Conservation (phyloP, 129 eudicot genomes). For the Flaveria sonorensis region DNA sequence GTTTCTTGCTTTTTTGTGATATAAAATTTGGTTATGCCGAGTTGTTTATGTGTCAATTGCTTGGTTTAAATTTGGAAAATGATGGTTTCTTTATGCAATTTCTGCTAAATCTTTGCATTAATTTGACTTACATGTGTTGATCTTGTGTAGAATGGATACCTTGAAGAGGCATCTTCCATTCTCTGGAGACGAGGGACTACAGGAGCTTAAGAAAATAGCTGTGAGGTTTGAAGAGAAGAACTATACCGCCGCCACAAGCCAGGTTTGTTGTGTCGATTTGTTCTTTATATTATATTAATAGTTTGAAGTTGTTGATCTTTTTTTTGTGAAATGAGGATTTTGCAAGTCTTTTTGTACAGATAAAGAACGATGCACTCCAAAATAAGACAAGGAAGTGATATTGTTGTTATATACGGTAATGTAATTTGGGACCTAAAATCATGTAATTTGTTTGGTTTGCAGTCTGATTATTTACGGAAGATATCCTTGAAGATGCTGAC, state of each 20-base stretch:
- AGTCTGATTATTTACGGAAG: slow-evolving; percentile 77
- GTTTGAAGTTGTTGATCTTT: background rate
- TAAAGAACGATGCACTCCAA: background rate
- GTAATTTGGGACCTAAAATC: background rate
- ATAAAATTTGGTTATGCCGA: background rate
- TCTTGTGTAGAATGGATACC: slow-evolving; percentile 56
- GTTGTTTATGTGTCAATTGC: background rate
- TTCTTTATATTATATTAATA: background rate
- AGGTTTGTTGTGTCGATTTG: slow-evolving; percentile 37
- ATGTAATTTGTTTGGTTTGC: slow-evolving; percentile 29
- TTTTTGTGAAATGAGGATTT: slow-evolving; percentile 10
- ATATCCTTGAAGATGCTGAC: slow-evolving; percentile 76
- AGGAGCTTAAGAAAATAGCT: slow-evolving; percentile 62
- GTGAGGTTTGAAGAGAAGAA: slow-evolving; percentile 68
- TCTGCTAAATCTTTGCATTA: background rate
- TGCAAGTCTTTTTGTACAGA: background rate
- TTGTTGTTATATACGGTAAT: background rate
- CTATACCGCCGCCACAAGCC: slow-evolving; percentile 66
- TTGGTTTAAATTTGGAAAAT: background rate
- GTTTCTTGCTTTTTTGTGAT: too few relatives aligned
- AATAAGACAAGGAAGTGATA: background rate
- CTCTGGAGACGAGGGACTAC: slow-evolving; percentile 71
- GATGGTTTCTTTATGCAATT: background rate
- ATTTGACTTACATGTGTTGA: slow-evolving; percentile 4
- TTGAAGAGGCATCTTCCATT: slow-evolving; percentile 75